Conservation (phyloP, 2,329 filamentous ascomycete species). For the Amesomyces nigricolor region DNA sequence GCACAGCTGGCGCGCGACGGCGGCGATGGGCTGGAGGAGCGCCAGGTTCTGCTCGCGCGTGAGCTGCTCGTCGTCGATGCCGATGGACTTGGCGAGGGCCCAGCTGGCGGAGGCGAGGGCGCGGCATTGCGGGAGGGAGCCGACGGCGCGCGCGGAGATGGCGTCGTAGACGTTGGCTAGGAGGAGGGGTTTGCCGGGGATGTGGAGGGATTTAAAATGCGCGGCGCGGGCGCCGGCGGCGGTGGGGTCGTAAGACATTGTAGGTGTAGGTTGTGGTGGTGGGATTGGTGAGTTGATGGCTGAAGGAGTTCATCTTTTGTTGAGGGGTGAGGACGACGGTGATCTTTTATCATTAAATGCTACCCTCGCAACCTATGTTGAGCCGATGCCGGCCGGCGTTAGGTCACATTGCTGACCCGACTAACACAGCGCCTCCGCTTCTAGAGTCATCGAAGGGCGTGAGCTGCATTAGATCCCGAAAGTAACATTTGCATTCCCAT, state of each 20-base stretch:
- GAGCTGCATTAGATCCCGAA: not conserved
- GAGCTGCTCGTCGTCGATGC: conserved; percentile 36
- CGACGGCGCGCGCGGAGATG: conserved; percentile 37
- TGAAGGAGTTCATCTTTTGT: too few relatives aligned
- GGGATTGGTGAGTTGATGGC: not conserved
- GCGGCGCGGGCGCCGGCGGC: conserved; percentile 20
- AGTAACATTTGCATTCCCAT: too few relatives aligned
- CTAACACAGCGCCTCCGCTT: not conserved
- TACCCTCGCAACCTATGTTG: not conserved
- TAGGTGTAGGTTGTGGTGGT: not conserved
- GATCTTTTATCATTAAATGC: not conserved
- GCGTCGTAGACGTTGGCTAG: conserved; percentile 46
- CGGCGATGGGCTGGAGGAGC: conserved; percentile 36
- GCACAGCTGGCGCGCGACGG: conserved; percentile 26
- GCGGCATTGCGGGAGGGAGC: conserved; percentile 29
- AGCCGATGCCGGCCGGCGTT: conserved; percentile 1
- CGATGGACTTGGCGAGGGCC: conserved; percentile 36
- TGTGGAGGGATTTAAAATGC: conserved; percentile 36
- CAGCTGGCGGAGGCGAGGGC: conserved; percentile 40
- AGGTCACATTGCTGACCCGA: not conserved
- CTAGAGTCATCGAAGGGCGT: not conserved
- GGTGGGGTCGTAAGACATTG: conserved; percentile 2
- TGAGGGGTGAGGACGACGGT: not conserved
- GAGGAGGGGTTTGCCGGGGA: conserved; percentile 38
- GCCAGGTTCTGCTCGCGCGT: conserved; percentile 40